Evolutionary conservation across 768 basidiomycete species (phyloP), one percentile per base, ranked within the genome.

Genomic region (Panaeolus cyanescens): DNA sequence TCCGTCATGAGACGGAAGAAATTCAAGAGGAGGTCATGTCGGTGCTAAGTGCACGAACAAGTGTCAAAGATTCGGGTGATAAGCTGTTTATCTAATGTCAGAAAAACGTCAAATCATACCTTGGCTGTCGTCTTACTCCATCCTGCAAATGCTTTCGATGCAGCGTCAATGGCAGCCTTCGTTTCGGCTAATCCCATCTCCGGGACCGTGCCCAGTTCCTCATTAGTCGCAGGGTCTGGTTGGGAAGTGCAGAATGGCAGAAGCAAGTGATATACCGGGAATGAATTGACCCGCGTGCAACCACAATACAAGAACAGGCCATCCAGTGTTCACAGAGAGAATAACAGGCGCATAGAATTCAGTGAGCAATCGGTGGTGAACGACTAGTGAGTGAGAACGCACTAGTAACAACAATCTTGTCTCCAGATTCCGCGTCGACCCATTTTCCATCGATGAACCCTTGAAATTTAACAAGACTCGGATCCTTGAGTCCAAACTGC

Each of bases 121-220:
- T 93, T 95, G 22, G 92, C 90, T 1, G 93, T 92, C 30, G 95
- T 96, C 70, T 80, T 87, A 65, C 91, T 86, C 94, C 94, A 99
- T 0, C 85, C 81, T 66, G 86, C 84, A 75, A 98, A 94, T 0
- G 96, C 93, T 54, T 79, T 84, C 5, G 79, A 75, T 9, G 97
- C 97, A 12, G 91, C 91, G 19, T 85, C 78, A 62, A 99, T 95
- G 28, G 96, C 97, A 64, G 86, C 79, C 67, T 88, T 87, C 9
- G 93, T 92, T 75, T 98, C 95, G 28, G 81, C 81, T 42, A 92
- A 70, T 9, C 90, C 91, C 90, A 97, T 92, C 70, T 99, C 96
- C 3, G 95, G 93, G 28, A 96, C 82, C 0, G 85, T 88, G 13
- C 95, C 96, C 45, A 98, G 84, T 61, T 85, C 85, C 65, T 95